phyloP scores from a whole-genome alignment of 371 early-diverging fungal genomes.

The Apophysomyces trapeziformis region DNA sequence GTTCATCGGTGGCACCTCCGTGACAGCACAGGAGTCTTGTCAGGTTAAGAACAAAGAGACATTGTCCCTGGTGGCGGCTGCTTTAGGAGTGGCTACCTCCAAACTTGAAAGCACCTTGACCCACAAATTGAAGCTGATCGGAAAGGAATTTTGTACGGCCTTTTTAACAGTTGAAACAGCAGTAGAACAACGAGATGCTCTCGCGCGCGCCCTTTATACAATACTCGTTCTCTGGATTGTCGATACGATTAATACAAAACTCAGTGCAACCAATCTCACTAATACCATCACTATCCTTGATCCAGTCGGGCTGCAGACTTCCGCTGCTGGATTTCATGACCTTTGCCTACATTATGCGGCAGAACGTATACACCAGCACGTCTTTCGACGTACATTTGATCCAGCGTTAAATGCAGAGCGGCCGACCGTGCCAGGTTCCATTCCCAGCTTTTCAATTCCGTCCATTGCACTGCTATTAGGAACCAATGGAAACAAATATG shows the following conservation, averaged over 20 bases:
- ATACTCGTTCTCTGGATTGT: slow-evolving; percentile 81
- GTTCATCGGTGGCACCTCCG: slow-evolving; percentile 60
- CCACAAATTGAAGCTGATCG: slow-evolving; percentile 63
- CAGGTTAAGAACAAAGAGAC: slow-evolving; percentile 67
- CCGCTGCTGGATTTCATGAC: slow-evolving; percentile 66
- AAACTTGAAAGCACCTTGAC: slow-evolving; percentile 67
- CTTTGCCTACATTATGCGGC: slow-evolving; percentile 85
- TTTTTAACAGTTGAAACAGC: slow-evolving; percentile 76
- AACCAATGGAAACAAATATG: slow-evolving; percentile 19
- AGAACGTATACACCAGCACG: slow-evolving; percentile 76
- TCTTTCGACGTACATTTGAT: slow-evolving; percentile 14
- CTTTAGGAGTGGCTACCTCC: slow-evolving; percentile 72
- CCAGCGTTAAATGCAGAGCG: slow-evolving; percentile 6
- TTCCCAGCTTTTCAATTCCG: slow-evolving; percentile 11
- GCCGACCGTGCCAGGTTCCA: slow-evolving; percentile 14
- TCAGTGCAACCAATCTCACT: slow-evolving; percentile 52
- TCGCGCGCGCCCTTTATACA: slow-evolving; percentile 76
- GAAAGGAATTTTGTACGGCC: slow-evolving; percentile 81
- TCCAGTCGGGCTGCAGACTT: slow-evolving; percentile 69
- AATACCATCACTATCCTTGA: slow-evolving; percentile 77
- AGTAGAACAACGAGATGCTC: slow-evolving; percentile 65
- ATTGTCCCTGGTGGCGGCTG: slow-evolving; percentile 76
- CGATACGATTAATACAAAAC: slow-evolving; percentile 72
- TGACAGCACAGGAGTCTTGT: slow-evolving; percentile 47
- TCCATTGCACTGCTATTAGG: slow-evolving; percentile 18